Evolutionary conservation across 345 rosid genomes (phyloP).

Genomic region (Eucalyptus pauciflora): DNA sequence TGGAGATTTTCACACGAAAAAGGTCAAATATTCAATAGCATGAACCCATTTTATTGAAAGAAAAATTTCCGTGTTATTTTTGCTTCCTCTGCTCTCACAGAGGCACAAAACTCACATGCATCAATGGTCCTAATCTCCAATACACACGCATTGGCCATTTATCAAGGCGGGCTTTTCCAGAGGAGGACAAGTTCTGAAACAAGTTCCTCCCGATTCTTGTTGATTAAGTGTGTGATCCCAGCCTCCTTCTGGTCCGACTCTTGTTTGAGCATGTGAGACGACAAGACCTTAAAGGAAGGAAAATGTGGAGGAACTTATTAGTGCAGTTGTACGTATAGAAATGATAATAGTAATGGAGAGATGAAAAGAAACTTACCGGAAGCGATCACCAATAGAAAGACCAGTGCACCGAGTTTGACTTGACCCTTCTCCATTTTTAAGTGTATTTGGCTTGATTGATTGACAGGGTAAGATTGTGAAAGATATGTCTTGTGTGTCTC

Average conservation of each 20-base stretch:
- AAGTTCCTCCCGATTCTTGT: background rate
- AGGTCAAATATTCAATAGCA: background rate
- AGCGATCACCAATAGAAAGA: too few relatives aligned
- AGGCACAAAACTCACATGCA: background rate
- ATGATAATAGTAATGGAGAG: too few relatives aligned
- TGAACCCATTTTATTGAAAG: background rate
- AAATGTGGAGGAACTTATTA: too few relatives aligned
- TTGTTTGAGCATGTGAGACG: too few relatives aligned
- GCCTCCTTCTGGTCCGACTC: background rate
- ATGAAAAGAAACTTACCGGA: too few relatives aligned
- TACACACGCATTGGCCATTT: background rate
- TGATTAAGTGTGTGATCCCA: background rate
- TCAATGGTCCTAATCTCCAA: background rate
- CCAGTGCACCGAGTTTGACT: too few relatives aligned
- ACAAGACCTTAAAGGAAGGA: too few relatives aligned
- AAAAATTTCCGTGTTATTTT: background rate
- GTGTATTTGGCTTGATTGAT: too few relatives aligned
- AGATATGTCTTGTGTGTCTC: too few relatives aligned
- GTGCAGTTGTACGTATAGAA: too few relatives aligned
- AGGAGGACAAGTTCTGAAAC: background rate
- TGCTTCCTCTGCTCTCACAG: background rate
- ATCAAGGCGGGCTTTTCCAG: fast-evolving
- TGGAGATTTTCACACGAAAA: background rate
- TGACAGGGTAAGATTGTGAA: too few relatives aligned
- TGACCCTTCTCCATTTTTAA: too few relatives aligned